These are phyloP conservation scores for Conticribra weissflogii DNA, from an alignment of 108 stramenopile genomes.

Conservation along the genomic window DNA sequence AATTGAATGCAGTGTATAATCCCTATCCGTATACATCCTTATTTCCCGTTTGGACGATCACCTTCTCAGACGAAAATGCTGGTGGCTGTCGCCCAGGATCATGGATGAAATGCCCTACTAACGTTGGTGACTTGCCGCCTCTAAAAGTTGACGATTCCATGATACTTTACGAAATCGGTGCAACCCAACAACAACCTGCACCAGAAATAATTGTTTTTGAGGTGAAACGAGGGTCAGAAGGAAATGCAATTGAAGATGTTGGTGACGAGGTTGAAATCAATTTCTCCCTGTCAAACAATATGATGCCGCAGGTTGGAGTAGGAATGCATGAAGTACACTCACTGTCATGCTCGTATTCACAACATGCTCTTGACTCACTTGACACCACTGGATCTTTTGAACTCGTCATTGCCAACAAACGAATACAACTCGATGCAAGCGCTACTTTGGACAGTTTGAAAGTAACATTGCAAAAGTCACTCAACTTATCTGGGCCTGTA, in stretches of 20 bases:
- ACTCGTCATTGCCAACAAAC: slow-evolving; percentile 22
- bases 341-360: slow-evolving; percentile 42
- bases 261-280: slow-evolving; percentile 29
- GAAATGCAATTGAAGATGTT: slow-evolving; percentile 53
- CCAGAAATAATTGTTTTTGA: slow-evolving; percentile 45
- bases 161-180: slow-evolving; percentile 15
- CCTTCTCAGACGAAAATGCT: slow-evolving; percentile 30
- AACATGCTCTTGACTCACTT: slow-evolving; percentile 12
- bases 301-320: slow-evolving; percentile 39
- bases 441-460: slow-evolving; percentile 20
- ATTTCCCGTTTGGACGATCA: slow-evolving; percentile 37
- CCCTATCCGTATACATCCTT: slow-evolving; percentile 14
- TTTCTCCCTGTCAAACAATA: slow-evolving; percentile 48
- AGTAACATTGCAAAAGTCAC: slow-evolving; percentile 12
- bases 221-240: slow-evolving; percentile 58
- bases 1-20: neutral
- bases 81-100: slow-evolving; percentile 36
- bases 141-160: slow-evolving; percentile 27
- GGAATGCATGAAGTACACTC: slow-evolving; percentile 62
- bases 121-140: slow-evolving; percentile 33
- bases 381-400: slow-evolving; percentile 42
- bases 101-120: slow-evolving; percentile 34
- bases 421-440: slow-evolving; percentile 14
- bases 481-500: slow-evolving; percentile 14
- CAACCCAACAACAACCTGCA: slow-evolving; percentile 26